Evolutionary conservation across 345 rosid genomes (phyloP), one percentile per base, ranked within the genome.

Genomic region (Luvunga scandens): DNA sequence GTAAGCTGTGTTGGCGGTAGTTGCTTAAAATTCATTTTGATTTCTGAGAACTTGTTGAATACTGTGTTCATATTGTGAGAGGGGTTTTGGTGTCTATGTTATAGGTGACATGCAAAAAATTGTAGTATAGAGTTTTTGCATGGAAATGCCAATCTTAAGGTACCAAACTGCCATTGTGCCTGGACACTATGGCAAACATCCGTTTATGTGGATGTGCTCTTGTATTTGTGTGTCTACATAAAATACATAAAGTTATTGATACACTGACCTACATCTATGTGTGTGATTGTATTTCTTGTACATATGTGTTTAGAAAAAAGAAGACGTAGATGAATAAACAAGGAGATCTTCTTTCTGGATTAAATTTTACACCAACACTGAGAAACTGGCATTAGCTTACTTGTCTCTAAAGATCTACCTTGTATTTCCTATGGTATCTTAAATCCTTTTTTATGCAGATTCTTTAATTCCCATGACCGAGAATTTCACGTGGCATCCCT

Each of bases 401-500:
- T 38, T 50, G 31, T 50, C 45, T 63, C 30, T 66, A 9, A 14
- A 34, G 34, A 53, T 14, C 34, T 7, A 53, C 36, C 71, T 75
- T 63, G 1, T 30, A 66, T 65, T 56, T 66, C 7, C 28, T 6
- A 55, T 67, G 55, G 6, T 18, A 33, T 76, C 70, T 53, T 34
- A 36, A 36, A 34, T 14, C 25, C 64, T 50, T 73, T 5, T 34
- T 76, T 10, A 75, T 86, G 85, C 89, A 95, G 97, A 79, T 89
- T 96, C 80, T 92, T 92, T 53, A 80, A 78, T 77, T 91, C 97
- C 10, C 97, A 94, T 86, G 98, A 93, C 69, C 92, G 94, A 72
- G 99, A 96, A 73, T 96, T 94, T 81, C 99, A 96, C 89, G 93
- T 96, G 67, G 98, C 99, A 69, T 91, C 97, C 21, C 97, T 96